Conservation (phyloP, 768 basidiomycete species). For the Leucosporidium yakuticum region DNA sequence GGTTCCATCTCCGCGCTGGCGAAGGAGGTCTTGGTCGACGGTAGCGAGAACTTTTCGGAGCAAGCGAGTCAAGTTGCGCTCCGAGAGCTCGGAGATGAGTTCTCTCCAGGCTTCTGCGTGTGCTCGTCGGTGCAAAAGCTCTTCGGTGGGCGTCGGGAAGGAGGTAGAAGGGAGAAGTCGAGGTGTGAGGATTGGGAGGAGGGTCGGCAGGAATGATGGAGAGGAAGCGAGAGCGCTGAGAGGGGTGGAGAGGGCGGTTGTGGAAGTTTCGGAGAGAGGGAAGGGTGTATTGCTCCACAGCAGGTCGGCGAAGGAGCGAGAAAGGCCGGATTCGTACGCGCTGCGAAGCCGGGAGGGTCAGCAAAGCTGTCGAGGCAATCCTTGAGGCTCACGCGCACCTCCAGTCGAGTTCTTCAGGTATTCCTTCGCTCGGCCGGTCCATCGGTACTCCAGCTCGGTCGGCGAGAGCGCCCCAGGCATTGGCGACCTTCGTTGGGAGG, state of each 20-base stretch:
- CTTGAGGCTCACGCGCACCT: too few relatives aligned
- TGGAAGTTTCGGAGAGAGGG: background rate
- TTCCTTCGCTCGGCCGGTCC: slow-evolving; percentile 18
- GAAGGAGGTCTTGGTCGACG: too few relatives aligned
- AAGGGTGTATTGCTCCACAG: slow-evolving; percentile 3
- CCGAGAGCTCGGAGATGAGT: slow-evolving; percentile 50
- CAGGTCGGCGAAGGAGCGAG: slow-evolving; percentile 49
- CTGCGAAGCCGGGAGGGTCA: slow-evolving; percentile 43
- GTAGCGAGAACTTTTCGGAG: slow-evolving; percentile 8
- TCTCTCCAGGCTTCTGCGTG: slow-evolving; percentile 50
- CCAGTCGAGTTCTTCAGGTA: slow-evolving; percentile 45
- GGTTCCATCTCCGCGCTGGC: too few relatives aligned
- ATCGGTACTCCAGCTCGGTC: too few relatives aligned
- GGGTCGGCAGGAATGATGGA: background rate
- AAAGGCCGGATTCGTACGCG: slow-evolving; percentile 46
- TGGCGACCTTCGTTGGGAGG: slow-evolving; percentile 72
- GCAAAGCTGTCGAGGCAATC: too few relatives aligned
- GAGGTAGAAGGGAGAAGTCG: slow-evolving; percentile 43
- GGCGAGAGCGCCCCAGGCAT: slow-evolving; percentile 46
- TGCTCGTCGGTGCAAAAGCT: slow-evolving; percentile 34
- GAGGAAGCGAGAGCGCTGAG: background rate
- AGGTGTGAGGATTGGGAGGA: background rate
- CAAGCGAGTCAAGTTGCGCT: slow-evolving; percentile 51
- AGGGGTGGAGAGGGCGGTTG: slow-evolving; percentile 51
- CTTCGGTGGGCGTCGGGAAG: slow-evolving; percentile 41